Evolutionary conservation across 331 rosid species (phyloP).

Genomic region (Prunus yedoensis): DNA sequence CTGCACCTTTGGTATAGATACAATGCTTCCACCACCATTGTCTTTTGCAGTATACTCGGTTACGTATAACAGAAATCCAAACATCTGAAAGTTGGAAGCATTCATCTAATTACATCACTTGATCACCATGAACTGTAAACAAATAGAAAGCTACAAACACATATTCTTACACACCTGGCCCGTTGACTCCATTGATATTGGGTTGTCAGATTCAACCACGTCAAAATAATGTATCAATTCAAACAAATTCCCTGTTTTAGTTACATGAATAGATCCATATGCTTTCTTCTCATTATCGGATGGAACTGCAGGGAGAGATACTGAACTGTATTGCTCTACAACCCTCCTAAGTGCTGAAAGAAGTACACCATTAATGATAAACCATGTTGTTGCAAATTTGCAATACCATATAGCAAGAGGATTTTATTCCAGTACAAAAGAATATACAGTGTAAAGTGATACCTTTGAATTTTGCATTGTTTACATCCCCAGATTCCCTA

Average conservation of each 20-base stretch:
- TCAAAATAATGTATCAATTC: slow-evolving; percentile 50
- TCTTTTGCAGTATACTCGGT: slow-evolving; percentile 54
- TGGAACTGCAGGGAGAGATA: slow-evolving; percentile 64
- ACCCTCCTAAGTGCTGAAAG: slow-evolving; percentile 79
- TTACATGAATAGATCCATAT: slow-evolving; percentile 66
- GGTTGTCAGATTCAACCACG: slow-evolving; percentile 58
- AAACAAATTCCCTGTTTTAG: slow-evolving; percentile 47
- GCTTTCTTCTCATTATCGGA: slow-evolving; percentile 54
- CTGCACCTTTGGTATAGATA: slow-evolving; percentile 73
- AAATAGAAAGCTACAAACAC: slow-evolving; percentile 9
- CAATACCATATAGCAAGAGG: slow-evolving; percentile 14
- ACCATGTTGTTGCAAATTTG: slow-evolving; percentile 13
- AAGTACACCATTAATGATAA: slow-evolving; percentile 26
- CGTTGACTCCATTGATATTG: slow-evolving; percentile 74
- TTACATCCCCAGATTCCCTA: slow-evolving; percentile 82
- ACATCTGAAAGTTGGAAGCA: slow-evolving; percentile 56
- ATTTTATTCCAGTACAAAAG: background rate
- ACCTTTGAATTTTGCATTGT: slow-evolving; percentile 83
- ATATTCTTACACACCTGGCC: slow-evolving; percentile 67
- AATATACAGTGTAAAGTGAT: slow-evolving; percentile 9
- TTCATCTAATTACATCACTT: slow-evolving; percentile 12
- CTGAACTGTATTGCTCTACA: slow-evolving; percentile 52
- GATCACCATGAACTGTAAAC: slow-evolving; percentile 7
- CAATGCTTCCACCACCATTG: slow-evolving; percentile 34
- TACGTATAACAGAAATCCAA: slow-evolving; percentile 71